Conservation (phyloP, 495 filamentous ascomycete genomes). For the Penicillium cosmopolitanum region DNA sequence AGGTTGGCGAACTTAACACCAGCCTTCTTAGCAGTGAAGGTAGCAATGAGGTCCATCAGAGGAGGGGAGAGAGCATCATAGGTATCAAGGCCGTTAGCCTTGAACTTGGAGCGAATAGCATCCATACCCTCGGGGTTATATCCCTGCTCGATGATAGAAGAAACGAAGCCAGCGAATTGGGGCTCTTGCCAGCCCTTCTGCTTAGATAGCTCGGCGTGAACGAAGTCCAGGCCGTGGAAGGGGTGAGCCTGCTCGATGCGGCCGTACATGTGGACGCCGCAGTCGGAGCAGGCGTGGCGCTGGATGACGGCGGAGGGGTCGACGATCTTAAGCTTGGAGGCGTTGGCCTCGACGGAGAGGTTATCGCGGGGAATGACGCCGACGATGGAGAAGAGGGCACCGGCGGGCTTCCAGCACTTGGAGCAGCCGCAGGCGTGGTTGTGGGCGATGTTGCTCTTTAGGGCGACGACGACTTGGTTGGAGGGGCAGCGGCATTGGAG, state of each 20-base stretch:
- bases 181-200: slow-evolving; percentile 64
- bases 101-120: slow-evolving; percentile 52
- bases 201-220: slow-evolving; percentile 60
- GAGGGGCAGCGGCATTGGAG: slow-evolving; percentile 57
- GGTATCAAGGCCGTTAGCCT: slow-evolving; percentile 50
- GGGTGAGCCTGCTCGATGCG: slow-evolving; percentile 63
- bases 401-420: slow-evolving; percentile 64
- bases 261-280: slow-evolving; percentile 60
- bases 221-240: slow-evolving; percentile 65
- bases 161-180: slow-evolving; percentile 65
- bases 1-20: slow-evolving; percentile 32
- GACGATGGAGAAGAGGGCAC: slow-evolving; percentile 62
- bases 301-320: slow-evolving; percentile 57
- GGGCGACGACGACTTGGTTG: slow-evolving; percentile 53
- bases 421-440: slow-evolving; percentile 70
- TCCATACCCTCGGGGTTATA: slow-evolving; percentile 55
- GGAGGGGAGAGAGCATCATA: slow-evolving; percentile 60
- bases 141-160: slow-evolving; percentile 64
- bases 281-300: slow-evolving; percentile 59
- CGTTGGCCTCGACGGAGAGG: slow-evolving; percentile 53
- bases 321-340: slow-evolving; percentile 54
- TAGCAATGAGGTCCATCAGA: slow-evolving; percentile 62
- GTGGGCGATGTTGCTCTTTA: slow-evolving; percentile 57
- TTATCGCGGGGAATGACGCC: slow-evolving; percentile 54
- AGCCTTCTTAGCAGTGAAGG: slow-evolving; percentile 52